These are phyloP conservation scores for Eucalyptus victrix DNA, from an alignment of 345 rosid species.

Conservation along the genomic window DNA sequence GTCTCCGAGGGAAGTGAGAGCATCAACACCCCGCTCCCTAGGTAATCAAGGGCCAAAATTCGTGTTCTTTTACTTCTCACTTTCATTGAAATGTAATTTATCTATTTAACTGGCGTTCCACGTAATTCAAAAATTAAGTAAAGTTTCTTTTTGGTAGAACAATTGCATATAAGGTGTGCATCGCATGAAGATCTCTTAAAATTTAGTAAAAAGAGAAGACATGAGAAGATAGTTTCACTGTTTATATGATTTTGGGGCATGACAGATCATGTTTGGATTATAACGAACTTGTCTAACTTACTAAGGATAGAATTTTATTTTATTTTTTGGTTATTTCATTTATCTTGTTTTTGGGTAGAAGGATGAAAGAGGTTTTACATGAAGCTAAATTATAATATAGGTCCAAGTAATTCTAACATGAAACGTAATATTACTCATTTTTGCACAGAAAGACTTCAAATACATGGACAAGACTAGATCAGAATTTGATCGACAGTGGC, in stretches of 20 bases:
- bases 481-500: conserved; percentile 14
- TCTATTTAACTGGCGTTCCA: not conserved
- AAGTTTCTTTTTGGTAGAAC: not conserved
- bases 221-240: not conserved
- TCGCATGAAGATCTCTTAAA: not conserved
- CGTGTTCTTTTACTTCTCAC: not conserved
- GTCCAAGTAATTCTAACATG: not conserved
- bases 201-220: not conserved
- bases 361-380: too few relatives aligned
- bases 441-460: conserved; percentile 3
- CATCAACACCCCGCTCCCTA: not conserved
- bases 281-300: not conserved
- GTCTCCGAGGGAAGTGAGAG: conserved; percentile 3
- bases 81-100: not conserved
- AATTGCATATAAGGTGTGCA: too few relatives aligned
- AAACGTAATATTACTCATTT: not conserved
- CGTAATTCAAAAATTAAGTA: too few relatives aligned
- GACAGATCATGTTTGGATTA: not conserved
- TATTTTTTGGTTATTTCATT: too few relatives aligned
- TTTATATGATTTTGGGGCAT: not conserved
- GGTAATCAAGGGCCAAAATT: not conserved
- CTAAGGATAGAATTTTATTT: accelerated
- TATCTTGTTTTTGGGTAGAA: too few relatives aligned
- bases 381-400: not conserved
- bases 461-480: not conserved